Evolutionary conservation across 768 basidiomycete genomes (phyloP).

Genomic region (Obba rivulosa): DNA sequence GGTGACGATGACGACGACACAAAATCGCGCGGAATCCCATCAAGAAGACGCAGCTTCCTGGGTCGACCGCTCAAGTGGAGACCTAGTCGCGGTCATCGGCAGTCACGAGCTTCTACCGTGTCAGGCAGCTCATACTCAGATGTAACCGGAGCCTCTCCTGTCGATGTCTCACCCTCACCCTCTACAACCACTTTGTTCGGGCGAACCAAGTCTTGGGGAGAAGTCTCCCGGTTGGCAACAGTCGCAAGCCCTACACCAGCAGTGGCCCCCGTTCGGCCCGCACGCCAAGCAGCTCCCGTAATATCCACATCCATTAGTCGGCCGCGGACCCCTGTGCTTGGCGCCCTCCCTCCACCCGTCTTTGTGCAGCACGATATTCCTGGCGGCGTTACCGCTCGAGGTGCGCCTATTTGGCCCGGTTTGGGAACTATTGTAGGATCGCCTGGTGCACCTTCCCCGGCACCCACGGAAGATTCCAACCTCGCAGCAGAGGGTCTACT

Average conservation of each 20-base stretch:
- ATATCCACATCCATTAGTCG: background rate
- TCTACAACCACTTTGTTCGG: no score
- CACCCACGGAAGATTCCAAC: slow-evolving; percentile 15
- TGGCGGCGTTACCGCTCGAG: slow-evolving; percentile 7
- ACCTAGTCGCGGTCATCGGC: background rate
- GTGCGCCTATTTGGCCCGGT: slow-evolving; percentile 1
- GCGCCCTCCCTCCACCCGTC: background rate
- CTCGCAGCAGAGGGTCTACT: slow-evolving; percentile 20
- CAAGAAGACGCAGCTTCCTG: slow-evolving; percentile 6
- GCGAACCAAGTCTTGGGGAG: no score
- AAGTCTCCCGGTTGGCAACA: background rate
- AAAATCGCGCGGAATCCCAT: background rate
- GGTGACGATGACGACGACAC: slow-evolving; percentile 1
- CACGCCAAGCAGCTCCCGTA: background rate
- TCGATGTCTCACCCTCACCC: background rate
- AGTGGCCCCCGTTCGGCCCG: background rate
- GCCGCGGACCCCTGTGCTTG: background rate
- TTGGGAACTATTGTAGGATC: no score
- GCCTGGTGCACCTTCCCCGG: slow-evolving; percentile 15
- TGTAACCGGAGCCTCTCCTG: background rate
- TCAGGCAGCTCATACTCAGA: background rate
- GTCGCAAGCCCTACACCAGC: background rate
- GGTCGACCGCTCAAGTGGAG: slow-evolving; percentile 8
- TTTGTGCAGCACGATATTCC: background rate
- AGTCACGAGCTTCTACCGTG: background rate